phyloP scores from a whole-genome alignment of 768 basidiomycete species.

The Lentinula lateritia region DNA sequence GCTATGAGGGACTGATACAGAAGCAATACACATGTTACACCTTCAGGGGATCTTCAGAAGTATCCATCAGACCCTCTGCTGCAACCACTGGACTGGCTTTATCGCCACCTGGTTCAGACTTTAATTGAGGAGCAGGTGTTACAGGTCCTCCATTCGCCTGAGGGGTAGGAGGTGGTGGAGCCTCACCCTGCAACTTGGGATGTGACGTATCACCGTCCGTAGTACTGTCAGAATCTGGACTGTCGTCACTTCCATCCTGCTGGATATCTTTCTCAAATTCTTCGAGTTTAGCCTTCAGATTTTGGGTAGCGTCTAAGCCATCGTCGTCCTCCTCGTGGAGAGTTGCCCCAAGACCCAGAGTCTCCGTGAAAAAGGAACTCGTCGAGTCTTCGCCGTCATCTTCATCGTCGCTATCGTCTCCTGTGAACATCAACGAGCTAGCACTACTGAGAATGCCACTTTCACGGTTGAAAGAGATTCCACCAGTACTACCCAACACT shows the following conservation, averaged over 20 bases:
- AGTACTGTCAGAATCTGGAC: slow-evolving; percentile 6
- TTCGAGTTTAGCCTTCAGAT: slow-evolving; percentile 55
- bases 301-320: slow-evolving; percentile 47
- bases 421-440: slow-evolving; percentile 57
- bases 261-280: slow-evolving; percentile 49
- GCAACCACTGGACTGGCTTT: slow-evolving; percentile 46
- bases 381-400: slow-evolving; percentile 7
- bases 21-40: slow-evolving; percentile 8
- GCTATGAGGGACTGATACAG: slow-evolving; percentile 12
- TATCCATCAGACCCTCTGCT: slow-evolving; percentile 61
- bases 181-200: slow-evolving; percentile 33
- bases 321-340: slow-evolving; percentile 21
- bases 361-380: slow-evolving; percentile 45
- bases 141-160: slow-evolving; percentile 36
- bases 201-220: slow-evolving; percentile 8
- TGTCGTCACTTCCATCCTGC: slow-evolving; percentile 31
- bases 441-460: slow-evolving; percentile 44
- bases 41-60: slow-evolving; percentile 55
- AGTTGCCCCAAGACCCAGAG: slow-evolving; percentile 31
- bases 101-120: slow-evolving; percentile 47
- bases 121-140: slow-evolving; percentile 42
- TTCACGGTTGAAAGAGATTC: slow-evolving; percentile 62
- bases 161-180: slow-evolving; percentile 34
- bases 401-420: slow-evolving; percentile 50
- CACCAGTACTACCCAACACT: slow-evolving; percentile 50